Evolutionary conservation across 352 stramenopile genomes (phyloP), one percentile per base, ranked within the genome.

Genomic region (Pythium scleroteichum): DNA sequence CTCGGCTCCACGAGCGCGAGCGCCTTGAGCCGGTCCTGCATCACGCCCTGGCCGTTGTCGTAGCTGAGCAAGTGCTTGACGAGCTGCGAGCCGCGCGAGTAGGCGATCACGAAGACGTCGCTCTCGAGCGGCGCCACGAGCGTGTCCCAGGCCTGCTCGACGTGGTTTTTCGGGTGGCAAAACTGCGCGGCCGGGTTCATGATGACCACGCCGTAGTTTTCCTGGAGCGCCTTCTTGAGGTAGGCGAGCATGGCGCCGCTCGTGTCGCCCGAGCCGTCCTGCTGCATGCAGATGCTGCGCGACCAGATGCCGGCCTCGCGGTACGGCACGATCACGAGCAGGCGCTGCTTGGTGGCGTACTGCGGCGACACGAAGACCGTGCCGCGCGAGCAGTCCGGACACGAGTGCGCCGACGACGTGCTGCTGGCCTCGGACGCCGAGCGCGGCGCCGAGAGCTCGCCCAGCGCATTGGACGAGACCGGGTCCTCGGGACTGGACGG

Each of bases 281-380:
- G 76, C 56, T 85, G 76, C 76, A 93, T 88, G 69, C 78, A 90
- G 65, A 95, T 95, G 38, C 82, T 92, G 26, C 85, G 71, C 42
- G 76, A 89, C 85, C 85, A 95, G 49, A 95, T 88, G n/a, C 85
- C 83, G 38, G 85, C 83, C 53, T 95, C 83, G 39, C 84, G 75
- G 53, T 95, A 93, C 17, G 85, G 84, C 32, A 95, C 81, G 56
- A 95, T 95, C 8, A 95, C 82, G 4, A 95, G 72, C 49, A 95
- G 44, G 0, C 85, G 67, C 42, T 77, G 59, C 67, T 88, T 90
- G 35, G 53, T 79, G 32, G 79, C 68, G 58, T 89, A 92, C 24
- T 64, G 48, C 9, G 68, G 73, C 12, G 82, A 92, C 17, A 86
- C 80, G 60, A 83, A 92, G 14, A 90, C 80, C 0, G 82, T 92